Conservation (phyloP, 257 asterid genomes). For the Capsicum rhomboideum region DNA sequence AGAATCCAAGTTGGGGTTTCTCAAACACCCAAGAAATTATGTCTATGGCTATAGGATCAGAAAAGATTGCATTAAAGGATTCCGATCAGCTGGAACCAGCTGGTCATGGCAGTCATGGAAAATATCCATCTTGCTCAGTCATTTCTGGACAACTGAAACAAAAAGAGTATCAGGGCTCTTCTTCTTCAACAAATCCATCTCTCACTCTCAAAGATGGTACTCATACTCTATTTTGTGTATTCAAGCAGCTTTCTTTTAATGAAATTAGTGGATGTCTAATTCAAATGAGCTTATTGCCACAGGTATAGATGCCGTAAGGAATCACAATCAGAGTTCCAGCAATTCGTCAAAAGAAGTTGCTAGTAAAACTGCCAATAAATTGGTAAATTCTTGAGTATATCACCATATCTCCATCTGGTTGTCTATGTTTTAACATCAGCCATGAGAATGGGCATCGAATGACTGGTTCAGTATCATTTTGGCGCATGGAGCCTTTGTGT, state of each 20-base stretch:
- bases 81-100: neutral
- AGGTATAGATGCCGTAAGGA: slow-evolving; percentile 16
- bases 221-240: neutral
- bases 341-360: slow-evolving; percentile 12
- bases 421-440: neutral
- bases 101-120: neutral
- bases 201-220: slow-evolving; percentile 15
- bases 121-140: slow-evolving; percentile 2
- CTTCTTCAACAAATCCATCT: slow-evolving; percentile 13
- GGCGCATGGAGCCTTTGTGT: neutral
- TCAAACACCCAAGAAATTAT: neutral
- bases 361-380: slow-evolving; percentile 5
- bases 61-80: slow-evolving; percentile 6
- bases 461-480: neutral
- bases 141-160: slow-evolving; percentile 6
- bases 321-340: slow-evolving; percentile 7
- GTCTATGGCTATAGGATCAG: slow-evolving; percentile 3
- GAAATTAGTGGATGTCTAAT: neutral
- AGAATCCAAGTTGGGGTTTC: neutral
- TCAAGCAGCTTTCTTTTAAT: neutral
- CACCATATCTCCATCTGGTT: neutral
- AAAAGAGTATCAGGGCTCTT: slow-evolving; percentile 3
- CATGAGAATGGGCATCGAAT: neutral
- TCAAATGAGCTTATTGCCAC: neutral
- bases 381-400: slow-evolving; percentile 9